phyloP scores from a whole-genome alignment of 192 early-diverging fungal species.

The Geranomyces michiganensis region DNA sequence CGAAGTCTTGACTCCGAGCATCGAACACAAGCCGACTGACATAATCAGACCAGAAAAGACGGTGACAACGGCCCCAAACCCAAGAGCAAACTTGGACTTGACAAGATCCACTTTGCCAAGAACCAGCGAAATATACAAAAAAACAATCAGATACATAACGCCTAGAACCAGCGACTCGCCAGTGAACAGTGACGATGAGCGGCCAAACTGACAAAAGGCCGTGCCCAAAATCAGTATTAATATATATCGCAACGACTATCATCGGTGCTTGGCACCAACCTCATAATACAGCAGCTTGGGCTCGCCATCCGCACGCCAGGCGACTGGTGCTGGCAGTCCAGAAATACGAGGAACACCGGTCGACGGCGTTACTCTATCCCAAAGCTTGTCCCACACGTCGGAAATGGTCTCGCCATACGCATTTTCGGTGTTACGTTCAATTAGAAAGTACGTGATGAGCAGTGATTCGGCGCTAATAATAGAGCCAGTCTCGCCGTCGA shows the following conservation, averaged over 20 bases:
- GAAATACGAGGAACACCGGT: background rate
- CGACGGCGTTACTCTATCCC: slow-evolving; percentile 30
- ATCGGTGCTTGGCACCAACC: slow-evolving; percentile 7
- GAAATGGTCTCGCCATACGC: background rate
- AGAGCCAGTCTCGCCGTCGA: background rate
- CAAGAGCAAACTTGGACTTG: slow-evolving; percentile 76
- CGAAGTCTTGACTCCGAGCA: slow-evolving; percentile 60
- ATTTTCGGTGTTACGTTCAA: slow-evolving; percentile 29
- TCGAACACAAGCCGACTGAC: slow-evolving; percentile 66
- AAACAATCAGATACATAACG: slow-evolving; percentile 65
- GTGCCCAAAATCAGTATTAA: background rate
- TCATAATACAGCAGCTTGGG: slow-evolving; percentile 48
- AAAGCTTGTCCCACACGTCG: slow-evolving; percentile 52
- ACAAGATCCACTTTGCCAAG: slow-evolving; percentile 70
- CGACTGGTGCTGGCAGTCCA: background rate
- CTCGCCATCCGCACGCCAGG: slow-evolving; percentile 36
- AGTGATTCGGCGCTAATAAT: slow-evolving; percentile 50
- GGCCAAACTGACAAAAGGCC: background rate
- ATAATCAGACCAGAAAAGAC: slow-evolving; percentile 64
- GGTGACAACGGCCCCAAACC: slow-evolving; percentile 68
- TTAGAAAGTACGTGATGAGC: slow-evolving; percentile 59
- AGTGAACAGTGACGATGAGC: slow-evolving; percentile 12
- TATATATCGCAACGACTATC: background rate
- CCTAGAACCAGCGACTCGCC: slow-evolving; percentile 47
- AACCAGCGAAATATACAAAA: slow-evolving; percentile 69